Evolutionary conservation across 1,284 basidiomycete genomes (phyloP), one percentile per base, ranked within the genome.

Genomic region (Amylostereum areolatum): DNA sequence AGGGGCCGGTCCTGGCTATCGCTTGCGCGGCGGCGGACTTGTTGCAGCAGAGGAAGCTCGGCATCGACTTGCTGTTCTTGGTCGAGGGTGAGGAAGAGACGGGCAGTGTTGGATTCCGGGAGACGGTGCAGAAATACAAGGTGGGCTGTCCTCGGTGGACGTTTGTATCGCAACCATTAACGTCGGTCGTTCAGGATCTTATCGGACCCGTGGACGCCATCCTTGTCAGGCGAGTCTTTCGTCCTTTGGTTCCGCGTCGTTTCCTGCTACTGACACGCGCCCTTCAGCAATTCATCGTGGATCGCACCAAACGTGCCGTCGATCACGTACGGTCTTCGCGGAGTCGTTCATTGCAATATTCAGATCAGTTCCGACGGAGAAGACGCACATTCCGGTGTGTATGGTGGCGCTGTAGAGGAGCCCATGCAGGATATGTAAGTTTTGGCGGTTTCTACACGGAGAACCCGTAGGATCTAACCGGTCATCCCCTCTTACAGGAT

Each of bases 21-120:
- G 96, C 95, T 0, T 92, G 85, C 58, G 96, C 96, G 0, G 92
- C 86, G 1, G 87, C 91, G 0, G 82, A 89, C 35, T 65, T 99
- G 37, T 76, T 93, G 2, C 75, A 83, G 36, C 72, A 75, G 10
- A 75, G 92, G 1, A 77, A 83, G 29, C 78, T 99, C 1, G 87
- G 83, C 31, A 78, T 93, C 1, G 96, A 99, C 60, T 66, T 99
- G 1, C 85, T 97, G 3, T 85, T 98, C 66, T 69, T 98, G 45
- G 83, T 98, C 33, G 96, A 99, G 68, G 96, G 96, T 0, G 95
- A 98, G 64, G 97, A 97, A 63, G 97, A 99, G 66, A 84, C 83
- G 24, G 96, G 96, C 4, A 95, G 92, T 60, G 68, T 75, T 1
- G 93, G 94, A 0, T 96, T 99, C 59, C 77, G 73, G 40, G 81